Percentiles rank a stretch among this genome's conserved stretches.
Conservation (phyloP, 306 rosid species). For the Castanea crenata region DNA sequence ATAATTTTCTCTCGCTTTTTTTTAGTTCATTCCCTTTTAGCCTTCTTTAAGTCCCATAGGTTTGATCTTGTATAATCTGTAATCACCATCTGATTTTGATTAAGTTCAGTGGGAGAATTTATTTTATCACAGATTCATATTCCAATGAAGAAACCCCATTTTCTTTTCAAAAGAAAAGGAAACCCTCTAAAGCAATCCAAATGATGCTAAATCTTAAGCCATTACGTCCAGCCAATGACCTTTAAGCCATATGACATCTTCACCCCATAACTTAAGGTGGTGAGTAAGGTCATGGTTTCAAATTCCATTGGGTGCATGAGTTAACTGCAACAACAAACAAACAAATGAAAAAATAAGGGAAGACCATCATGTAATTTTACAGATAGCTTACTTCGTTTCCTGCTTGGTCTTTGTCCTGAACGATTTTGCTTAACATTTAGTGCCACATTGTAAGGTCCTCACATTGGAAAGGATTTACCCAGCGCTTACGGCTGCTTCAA, state of each 20-base stretch:
- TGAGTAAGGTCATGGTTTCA: not conserved
- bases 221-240: not conserved
- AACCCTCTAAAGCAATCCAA: not conserved
- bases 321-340: not conserved
- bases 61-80: not conserved
- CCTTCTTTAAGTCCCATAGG: not conserved
- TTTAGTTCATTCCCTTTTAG: not conserved
- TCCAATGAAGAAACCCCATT: not conserved
- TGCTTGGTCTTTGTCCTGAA: not conserved
- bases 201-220: not conserved
- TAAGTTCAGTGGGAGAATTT: not conserved
- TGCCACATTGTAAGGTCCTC: constrained; percentile 56
- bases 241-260: not conserved
- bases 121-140: not conserved
- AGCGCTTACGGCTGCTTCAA: constrained; percentile 58
- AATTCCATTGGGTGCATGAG: not conserved
- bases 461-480: constrained; percentile 71
- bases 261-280: not conserved
- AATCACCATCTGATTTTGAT: not conserved
- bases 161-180: not conserved
- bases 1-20: constrained; percentile 5
- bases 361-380: not conserved
- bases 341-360: not conserved
- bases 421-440: constrained; percentile 9
- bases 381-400: constrained; percentile 9